Percentiles rank a stretch among this genome's conserved stretches.
Evolutionary conservation across 2,329 filamentous ascomycete genomes (phyloP).

Genomic region (Parastagonospora nodorum): DNA sequence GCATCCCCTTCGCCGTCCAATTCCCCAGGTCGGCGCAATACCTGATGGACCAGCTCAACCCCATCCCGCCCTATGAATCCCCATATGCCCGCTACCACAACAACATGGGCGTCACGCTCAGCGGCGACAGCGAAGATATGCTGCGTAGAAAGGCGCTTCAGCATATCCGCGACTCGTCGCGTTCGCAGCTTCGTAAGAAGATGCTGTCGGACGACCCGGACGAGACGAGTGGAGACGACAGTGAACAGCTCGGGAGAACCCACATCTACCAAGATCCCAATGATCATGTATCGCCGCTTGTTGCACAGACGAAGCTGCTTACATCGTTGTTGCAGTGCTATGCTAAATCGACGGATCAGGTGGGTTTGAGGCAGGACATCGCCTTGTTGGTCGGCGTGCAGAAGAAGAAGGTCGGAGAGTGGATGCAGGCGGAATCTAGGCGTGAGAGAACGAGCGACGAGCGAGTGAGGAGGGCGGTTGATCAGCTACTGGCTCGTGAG

Average conservation of each 20-base stretch:
- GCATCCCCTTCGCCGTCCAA: slow-evolving; percentile 11
- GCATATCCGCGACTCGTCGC: slow-evolving; percentile 17
- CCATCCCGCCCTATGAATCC: neutral
- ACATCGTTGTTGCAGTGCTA: slow-evolving; percentile 23
- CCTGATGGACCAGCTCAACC: neutral
- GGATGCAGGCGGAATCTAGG: slow-evolving; percentile 14
- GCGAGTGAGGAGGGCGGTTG: neutral
- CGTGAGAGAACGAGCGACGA: neutral
- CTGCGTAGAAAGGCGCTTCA: slow-evolving; percentile 22
- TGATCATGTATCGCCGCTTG: slow-evolving; percentile 13
- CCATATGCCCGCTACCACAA: slow-evolving; percentile 2
- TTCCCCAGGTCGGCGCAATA: slow-evolving; percentile 7
- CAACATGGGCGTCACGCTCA: neutral
- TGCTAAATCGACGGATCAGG: slow-evolving; percentile 13
- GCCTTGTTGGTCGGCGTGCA: slow-evolving; percentile 16
- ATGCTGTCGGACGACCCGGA: slow-evolving; percentile 12
- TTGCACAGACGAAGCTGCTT: slow-evolving; percentile 21
- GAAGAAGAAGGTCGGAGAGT: slow-evolving; percentile 18
- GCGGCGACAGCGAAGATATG: slow-evolving; percentile 8
- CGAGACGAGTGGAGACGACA: slow-evolving; percentile 1
- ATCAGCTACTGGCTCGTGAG: neutral
- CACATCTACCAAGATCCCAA: slow-evolving; percentile 5
- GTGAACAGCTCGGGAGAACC: slow-evolving; percentile 2
- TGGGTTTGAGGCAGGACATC: slow-evolving; percentile 24
- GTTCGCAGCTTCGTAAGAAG: slow-evolving; percentile 8